Conservation (phyloP, 2,329 filamentous ascomycete genomes). For the Colletotrichum theobromicola region DNA sequence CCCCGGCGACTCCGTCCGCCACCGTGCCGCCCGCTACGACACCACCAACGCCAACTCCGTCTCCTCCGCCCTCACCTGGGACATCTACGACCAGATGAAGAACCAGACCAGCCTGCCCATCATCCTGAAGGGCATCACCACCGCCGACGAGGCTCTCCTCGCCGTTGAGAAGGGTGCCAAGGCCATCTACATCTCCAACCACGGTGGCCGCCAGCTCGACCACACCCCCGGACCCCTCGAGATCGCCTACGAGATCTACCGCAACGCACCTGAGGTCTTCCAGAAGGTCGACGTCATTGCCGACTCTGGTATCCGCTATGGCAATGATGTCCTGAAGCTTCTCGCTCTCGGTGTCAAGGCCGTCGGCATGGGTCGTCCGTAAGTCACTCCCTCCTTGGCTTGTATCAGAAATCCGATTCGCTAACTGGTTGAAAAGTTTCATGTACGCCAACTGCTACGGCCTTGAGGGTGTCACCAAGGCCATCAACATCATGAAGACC, state of each 20-base stretch:
- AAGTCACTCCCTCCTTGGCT: neutral
- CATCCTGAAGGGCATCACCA: slow-evolving; percentile 43
- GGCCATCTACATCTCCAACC: slow-evolving; percentile 46
- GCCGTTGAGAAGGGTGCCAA: slow-evolving; percentile 36
- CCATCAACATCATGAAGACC: slow-evolving; percentile 52
- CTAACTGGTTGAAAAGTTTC: slow-evolving; percentile 29
- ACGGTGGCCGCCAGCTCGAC: slow-evolving; percentile 47
- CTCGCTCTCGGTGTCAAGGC: slow-evolving; percentile 43
- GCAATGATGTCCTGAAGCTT: slow-evolving; percentile 43
- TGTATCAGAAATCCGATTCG: neutral
- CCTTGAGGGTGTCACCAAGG: slow-evolving; percentile 48
- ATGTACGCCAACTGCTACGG: slow-evolving; percentile 59
- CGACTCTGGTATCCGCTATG: slow-evolving; percentile 43
- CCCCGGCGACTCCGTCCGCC: slow-evolving; percentile 22
- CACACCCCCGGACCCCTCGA: slow-evolving; percentile 37
- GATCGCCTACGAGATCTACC: slow-evolving; percentile 34
- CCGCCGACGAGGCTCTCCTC: slow-evolving; percentile 38
- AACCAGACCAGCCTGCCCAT: slow-evolving; percentile 38
- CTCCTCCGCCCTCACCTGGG: slow-evolving; percentile 26
- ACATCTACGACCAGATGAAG: slow-evolving; percentile 31
- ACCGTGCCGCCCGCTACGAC: slow-evolving; percentile 27
- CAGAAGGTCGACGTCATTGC: slow-evolving; percentile 38
- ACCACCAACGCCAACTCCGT: slow-evolving; percentile 22
- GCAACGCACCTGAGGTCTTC: slow-evolving; percentile 41
- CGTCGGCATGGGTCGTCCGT: slow-evolving; percentile 48